Conservation (phyloP, 768 basidiomycete genomes). For the Tulasnella sp. region DNA sequence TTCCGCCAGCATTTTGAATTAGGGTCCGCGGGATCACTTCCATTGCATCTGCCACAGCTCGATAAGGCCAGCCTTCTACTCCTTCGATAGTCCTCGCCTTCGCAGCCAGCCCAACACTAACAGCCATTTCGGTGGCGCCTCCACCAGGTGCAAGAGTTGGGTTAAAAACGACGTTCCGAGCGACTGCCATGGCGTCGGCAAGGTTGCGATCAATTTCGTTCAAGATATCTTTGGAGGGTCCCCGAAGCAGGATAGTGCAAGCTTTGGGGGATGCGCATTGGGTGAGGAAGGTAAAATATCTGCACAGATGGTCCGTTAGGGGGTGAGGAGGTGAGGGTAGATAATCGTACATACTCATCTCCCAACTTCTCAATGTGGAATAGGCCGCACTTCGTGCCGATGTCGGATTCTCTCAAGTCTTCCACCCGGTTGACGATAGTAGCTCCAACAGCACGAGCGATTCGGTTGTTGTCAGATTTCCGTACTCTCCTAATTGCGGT, state of each 20-base stretch:
- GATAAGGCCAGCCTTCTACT: constrained; percentile 85
- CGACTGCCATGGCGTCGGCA: constrained; percentile 95
- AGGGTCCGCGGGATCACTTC: constrained; percentile 95
- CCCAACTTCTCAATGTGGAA: constrained; percentile 97
- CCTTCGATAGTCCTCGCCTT: constrained; percentile 79
- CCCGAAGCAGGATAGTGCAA: constrained; percentile 95
- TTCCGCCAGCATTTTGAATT: constrained; percentile 92
- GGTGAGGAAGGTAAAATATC: constrained; percentile 97
- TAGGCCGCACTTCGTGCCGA: constrained; percentile 91
- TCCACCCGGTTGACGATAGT: constrained; percentile 97
- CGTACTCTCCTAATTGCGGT: constrained; percentile 96
- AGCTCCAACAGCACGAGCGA: constrained; percentile 90
- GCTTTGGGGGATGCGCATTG: constrained; percentile 88
- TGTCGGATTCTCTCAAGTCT: constrained; percentile 85
- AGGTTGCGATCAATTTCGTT: constrained; percentile 98
- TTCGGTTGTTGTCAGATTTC: constrained; percentile 98
- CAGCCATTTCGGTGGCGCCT: constrained; percentile 97
- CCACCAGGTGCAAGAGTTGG: constrained; percentile 92
- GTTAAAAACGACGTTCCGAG: constrained; percentile 95
- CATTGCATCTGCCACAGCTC: constrained; percentile 92
- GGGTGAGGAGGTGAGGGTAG: neutral
- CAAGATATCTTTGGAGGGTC: constrained; percentile 95
- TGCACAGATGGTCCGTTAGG: constrained; percentile 36
- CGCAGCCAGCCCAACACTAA: constrained; percentile 72
- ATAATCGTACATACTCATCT: constrained; percentile 61